Conservation (phyloP, 179 eudicot genomes). For the Patellifolia procumbens region DNA sequence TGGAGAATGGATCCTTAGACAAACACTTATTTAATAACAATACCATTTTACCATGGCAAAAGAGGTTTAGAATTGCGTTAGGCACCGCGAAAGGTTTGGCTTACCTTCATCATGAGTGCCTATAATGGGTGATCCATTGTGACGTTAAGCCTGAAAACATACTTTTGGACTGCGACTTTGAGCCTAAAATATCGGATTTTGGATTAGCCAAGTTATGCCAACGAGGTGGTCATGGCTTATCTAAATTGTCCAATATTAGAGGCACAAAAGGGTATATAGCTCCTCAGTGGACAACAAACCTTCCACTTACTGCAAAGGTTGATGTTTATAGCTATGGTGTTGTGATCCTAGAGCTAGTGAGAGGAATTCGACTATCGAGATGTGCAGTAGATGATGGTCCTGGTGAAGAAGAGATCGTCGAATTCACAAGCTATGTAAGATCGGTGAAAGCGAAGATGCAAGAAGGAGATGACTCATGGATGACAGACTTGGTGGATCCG, state of each 20-base stretch:
- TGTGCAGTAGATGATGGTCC: slow-evolving; percentile 16
- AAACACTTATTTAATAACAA: slow-evolving; percentile 32
- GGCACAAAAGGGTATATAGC: slow-evolving; percentile 64
- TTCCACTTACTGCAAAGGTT: slow-evolving; percentile 50
- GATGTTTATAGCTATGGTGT: slow-evolving; percentile 56
- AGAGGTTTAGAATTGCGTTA: slow-evolving; percentile 42
- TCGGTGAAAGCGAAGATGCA: slow-evolving; percentile 29
- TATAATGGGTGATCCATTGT: slow-evolving; percentile 57
- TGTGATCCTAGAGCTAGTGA: slow-evolving; percentile 47
- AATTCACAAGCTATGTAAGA: slow-evolving; percentile 37
- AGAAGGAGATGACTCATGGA: slow-evolving; percentile 37
- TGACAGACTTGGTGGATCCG: slow-evolving; percentile 38
- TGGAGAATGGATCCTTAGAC: slow-evolving; percentile 44
- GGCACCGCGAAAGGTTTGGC: slow-evolving; percentile 55
- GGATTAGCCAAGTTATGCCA: slow-evolving; percentile 46
- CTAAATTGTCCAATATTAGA: slow-evolving; percentile 36
- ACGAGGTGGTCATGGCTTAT: slow-evolving; percentile 35
- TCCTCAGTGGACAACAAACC: slow-evolving; percentile 47
- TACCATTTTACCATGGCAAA: slow-evolving; percentile 37
- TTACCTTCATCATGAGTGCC: slow-evolving; percentile 54
- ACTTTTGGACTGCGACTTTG: slow-evolving; percentile 37
- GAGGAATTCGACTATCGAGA: slow-evolving; percentile 43
- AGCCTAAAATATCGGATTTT: slow-evolving; percentile 52
- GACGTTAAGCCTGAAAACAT: slow-evolving; percentile 55
- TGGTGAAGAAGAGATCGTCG: slow-evolving; percentile 25